Base-by-base conservation (phyloP, 148 eudicot species). In the Heliamphora exappendiculata region DNA sequence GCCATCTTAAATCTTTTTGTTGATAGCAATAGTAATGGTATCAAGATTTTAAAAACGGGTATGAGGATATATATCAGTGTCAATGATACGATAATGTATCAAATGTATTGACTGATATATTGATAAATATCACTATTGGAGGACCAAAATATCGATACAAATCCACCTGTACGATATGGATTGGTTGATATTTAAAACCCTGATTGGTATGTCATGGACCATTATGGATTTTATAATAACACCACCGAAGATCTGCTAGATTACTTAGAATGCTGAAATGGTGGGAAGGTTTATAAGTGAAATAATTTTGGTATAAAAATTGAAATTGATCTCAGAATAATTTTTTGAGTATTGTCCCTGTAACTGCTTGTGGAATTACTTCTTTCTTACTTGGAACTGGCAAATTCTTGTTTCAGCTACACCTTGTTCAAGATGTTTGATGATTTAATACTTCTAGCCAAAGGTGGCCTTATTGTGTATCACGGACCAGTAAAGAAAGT, bases 391-490 rank as follows among this genome's bases (percentile, higher is more conserved):
- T 34, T 60, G 69, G 73, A 67, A 75, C 13, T 68, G 66, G 74
- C 69, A 13, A 55, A 53, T 66, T 71, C 33, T 45, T 71, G 54
- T 74, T 72, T n/a, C 86, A 86, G 86, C 80, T 86, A 86, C 74
- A 24, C 88, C 44, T 81, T 86, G 80, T 81, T 81, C 77, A 81
- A 76, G 77, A 86, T 86, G 88, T 86, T 86, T 39, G 86, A 86
- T 79, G 88, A 86, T 81, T 76, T 85, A 65, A 73, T 85, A 69
- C 81, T 85, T 80, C 82, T 85, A 66, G 87, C 87, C 54, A 85
- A 86, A 83, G 88, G 88, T 33, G 88, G 88, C 58, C 81, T 83
- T 47, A 76, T 78, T 5, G 88, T 81, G 24, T 86, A 86, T 81
- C 86, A 80, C 59, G 88, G 88, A 45, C 79, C 88, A 1, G 85